Base-by-base conservation (phyloP, 176 grass and related monocot species). In the Hordeum marinum region DNA sequence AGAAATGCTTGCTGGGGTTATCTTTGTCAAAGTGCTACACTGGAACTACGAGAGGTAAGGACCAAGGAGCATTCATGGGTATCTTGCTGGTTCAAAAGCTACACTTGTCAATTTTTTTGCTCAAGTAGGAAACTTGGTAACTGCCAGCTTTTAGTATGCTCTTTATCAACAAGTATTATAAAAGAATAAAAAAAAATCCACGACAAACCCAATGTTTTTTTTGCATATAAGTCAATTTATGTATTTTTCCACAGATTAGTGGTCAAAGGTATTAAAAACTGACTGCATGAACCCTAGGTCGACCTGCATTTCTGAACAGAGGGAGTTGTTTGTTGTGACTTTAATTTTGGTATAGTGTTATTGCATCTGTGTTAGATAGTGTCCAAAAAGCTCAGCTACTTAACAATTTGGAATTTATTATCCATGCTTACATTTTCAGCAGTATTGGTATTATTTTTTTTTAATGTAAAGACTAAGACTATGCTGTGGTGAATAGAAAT, bases 1-100 rank as follows among this genome's bases (percentile, higher is more conserved):
- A 92, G 91, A 86, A 96, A 82, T 96, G 94, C 96, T 82, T 99
- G 96, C 78, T 99, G 96, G 94, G 96, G 96, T 80, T 99, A 96
- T 83, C 96, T 99, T 85, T 99, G 96, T 89, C 96, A 94, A 92
- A 99, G 94, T 82, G 96, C 96, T 8, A 99, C 94, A 21, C 68
- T 94, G 39, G 96, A 99, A 81, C 68, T 96, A 78, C 89, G 92
- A 85, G 93, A 96, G 83, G 91, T 96, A 68, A 76, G 46, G 34
- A 65, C 90, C 88, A 68, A 79, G 46, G 18, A 60, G 48, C 55
- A 52, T 40, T 15, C 20, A 37, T n/a, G 23, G 18, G 6, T 9
- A 40, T 32, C 82, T 62, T 73, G 32, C 77, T 88, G 11, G 25
- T 35, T 80, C 21, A 75, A 84, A 80, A 15, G 35, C n/a, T 54